These are phyloP conservation scores for Coemansia reversa DNA, from an alignment of 192 early-diverging fungal genomes.

Conservation along the genomic window DNA sequence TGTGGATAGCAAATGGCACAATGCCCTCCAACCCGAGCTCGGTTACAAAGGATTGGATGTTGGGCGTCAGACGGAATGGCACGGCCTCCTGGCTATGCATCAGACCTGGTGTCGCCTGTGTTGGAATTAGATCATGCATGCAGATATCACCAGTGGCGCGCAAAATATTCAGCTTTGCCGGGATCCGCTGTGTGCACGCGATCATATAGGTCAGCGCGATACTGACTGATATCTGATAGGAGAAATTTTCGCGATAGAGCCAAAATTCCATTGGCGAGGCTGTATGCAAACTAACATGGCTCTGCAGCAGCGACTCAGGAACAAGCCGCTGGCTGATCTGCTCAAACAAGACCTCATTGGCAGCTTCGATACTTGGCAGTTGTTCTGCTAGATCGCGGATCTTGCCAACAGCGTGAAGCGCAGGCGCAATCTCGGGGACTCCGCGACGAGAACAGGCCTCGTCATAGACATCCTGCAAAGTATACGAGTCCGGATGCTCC, in stretches of 20 bases:
- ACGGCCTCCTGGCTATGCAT: conserved; percentile 78
- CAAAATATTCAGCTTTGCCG: conserved; percentile 88
- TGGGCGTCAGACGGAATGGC: conserved; percentile 98
- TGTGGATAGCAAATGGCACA: conserved; percentile 80
- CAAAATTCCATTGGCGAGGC: conserved; percentile 86
- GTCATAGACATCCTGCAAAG: conserved; percentile 93
- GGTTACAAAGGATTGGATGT: conserved; percentile 93
- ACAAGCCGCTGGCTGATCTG: conserved; percentile 82
- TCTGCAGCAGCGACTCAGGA: conserved; percentile 79
- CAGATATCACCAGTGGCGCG: conserved; percentile 82
- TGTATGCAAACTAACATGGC: conserved; percentile 75
- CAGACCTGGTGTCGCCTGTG: conserved; percentile 56
- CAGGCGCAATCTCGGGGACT: conserved; percentile 84
- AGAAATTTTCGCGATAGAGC: conserved; percentile 94
- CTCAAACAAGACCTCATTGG: conserved; percentile 85
- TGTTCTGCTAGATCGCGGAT: conserved; percentile 53
- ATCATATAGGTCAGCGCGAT: conserved; percentile 92
- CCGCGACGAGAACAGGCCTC: conserved; percentile 71
- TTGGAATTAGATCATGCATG: conserved; percentile 80
- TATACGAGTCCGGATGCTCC: conserved; percentile 86
- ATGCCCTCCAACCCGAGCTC: conserved; percentile 92
- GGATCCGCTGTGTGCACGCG: conserved; percentile 82
- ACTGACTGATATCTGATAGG: conserved; percentile 80
- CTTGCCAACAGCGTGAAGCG: conserved; percentile 74
- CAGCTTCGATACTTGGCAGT: conserved; percentile 63